These are phyloP conservation scores for Yueomyces sp. DNA, from an alignment of 805 yeast genomes.

Conservation along the genomic window DNA sequence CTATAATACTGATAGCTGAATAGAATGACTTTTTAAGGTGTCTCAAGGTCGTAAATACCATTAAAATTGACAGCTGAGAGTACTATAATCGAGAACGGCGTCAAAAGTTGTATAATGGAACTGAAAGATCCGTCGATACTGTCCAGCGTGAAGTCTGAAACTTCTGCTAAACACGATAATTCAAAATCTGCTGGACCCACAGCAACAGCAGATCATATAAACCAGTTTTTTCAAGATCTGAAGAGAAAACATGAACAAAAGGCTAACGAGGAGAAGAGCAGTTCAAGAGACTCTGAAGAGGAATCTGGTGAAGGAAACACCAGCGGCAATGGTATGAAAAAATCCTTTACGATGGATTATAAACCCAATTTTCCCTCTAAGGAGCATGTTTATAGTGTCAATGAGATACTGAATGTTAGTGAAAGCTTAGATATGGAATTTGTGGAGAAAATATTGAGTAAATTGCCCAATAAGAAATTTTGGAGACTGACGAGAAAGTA, in stretches of 20 bases:
- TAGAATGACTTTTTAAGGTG: too few relatives aligned
- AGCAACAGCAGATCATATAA: not conserved
- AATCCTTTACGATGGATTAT: conserved; percentile 8
- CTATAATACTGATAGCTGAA: too few relatives aligned
- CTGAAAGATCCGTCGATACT: conserved; percentile 12
- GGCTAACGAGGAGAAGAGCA: not conserved
- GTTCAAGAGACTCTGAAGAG: not conserved
- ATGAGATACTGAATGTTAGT: conserved; percentile 13
- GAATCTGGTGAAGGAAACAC: not conserved
- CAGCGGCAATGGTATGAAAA: not conserved
- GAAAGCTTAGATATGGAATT: conserved; percentile 19
- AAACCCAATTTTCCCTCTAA: conserved; percentile 7
- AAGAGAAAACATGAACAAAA: not conserved
- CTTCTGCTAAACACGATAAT: too few relatives aligned
- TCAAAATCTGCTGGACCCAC: not conserved
- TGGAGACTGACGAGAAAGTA: conserved; percentile 31
- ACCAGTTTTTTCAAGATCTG: conserved; percentile 1
- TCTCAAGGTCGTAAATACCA: too few relatives aligned
- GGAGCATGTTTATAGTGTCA: conserved; percentile 14
- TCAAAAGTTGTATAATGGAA: conserved; percentile 6
- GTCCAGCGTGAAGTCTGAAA: conserved; percentile 2
- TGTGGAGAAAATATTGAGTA: conserved; percentile 19
- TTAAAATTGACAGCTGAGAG: too few relatives aligned
- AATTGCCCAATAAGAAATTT: conserved; percentile 35
- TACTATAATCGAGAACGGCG: too few relatives aligned